Evolutionary conservation across 768 basidiomycete species (phyloP).

Genomic region (Collybia sordida): DNA sequence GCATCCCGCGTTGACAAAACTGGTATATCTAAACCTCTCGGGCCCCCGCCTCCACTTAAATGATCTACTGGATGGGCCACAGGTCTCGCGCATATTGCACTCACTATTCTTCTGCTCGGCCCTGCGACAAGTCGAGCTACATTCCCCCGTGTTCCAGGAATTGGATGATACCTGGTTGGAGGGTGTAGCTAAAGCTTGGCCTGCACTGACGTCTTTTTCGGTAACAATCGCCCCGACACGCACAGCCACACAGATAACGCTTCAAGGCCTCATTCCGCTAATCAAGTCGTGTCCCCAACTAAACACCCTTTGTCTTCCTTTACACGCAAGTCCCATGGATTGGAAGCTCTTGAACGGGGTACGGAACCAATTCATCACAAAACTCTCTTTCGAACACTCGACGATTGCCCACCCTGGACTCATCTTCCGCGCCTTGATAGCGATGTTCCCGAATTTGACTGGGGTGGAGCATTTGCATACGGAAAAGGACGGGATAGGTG

Average conservation of each 20-base stretch:
- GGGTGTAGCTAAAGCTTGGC: constrained; percentile 5
- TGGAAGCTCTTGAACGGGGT: not conserved
- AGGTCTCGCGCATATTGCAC: not conserved
- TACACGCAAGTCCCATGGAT: constrained; percentile 2
- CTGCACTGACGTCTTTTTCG: not conserved
- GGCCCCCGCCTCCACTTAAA: too few relatives aligned
- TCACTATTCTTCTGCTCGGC: not conserved
- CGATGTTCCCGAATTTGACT: not conserved
- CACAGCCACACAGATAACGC: not conserved
- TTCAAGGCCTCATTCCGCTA: constrained; percentile 5
- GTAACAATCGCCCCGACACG: not conserved
- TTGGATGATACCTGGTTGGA: not conserved
- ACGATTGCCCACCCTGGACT: not conserved
- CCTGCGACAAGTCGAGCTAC: not conserved
- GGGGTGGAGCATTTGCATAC: too few relatives aligned
- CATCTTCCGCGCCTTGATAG: not conserved
- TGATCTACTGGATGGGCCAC: not conserved
- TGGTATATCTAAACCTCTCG: not conserved
- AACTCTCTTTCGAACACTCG: not conserved
- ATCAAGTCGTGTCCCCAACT: constrained; percentile 3
- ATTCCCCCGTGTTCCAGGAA: not conserved
- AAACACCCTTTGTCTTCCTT: not conserved
- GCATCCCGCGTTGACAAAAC: not conserved
- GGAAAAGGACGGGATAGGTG: too few relatives aligned
- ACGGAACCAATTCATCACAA: not conserved